Conservation (phyloP, 2,329 filamentous ascomycete genomes). For the Teratosphaeriaceae sp. region DNA sequence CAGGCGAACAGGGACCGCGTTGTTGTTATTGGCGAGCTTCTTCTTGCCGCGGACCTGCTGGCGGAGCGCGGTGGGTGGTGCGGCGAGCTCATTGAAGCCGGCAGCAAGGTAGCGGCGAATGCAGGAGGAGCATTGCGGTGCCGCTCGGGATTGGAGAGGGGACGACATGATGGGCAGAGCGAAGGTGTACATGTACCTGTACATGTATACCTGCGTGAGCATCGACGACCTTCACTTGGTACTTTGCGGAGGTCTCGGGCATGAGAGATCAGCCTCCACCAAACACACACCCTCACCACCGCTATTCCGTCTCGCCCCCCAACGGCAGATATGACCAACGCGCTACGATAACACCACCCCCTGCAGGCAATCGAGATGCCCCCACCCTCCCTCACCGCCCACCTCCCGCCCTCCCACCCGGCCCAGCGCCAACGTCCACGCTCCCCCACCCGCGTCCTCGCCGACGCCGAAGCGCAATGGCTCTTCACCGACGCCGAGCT, state of each 20-base stretch:
- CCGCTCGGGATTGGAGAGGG: slow-evolving; percentile 8
- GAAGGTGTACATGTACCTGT: not conserved
- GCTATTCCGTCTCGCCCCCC: not conserved
- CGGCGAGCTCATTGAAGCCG: slow-evolving; percentile 7
- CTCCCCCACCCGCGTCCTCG: slow-evolving; percentile 40
- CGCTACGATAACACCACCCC: not conserved
- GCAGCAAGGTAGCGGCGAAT: slow-evolving; percentile 20
- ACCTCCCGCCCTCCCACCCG: slow-evolving; percentile 35
- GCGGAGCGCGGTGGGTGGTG: slow-evolving; percentile 8
- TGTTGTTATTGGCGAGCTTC: slow-evolving; percentile 24
- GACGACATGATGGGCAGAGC: slow-evolving; percentile 1
- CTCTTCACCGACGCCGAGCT: slow-evolving; percentile 81
- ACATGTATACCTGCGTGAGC: too few species aligned
- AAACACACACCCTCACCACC: not conserved
- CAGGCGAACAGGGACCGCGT: slow-evolving; percentile 44
- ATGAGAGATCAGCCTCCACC: slow-evolving; percentile 1
- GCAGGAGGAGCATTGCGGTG: slow-evolving; percentile 26
- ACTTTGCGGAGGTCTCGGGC: not conserved
- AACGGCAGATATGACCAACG: slow-evolving; percentile 2
- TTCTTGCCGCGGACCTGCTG: slow-evolving; percentile 32
- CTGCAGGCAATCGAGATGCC: slow-evolving; percentile 9
- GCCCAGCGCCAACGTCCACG: slow-evolving; percentile 30
- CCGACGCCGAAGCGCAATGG: slow-evolving; percentile 67
- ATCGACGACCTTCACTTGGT: not conserved
- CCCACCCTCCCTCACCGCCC: slow-evolving; percentile 12